Conservation (phyloP, 176 grass and related monocot genomes). For the Rhynchospora breviuscula region DNA sequence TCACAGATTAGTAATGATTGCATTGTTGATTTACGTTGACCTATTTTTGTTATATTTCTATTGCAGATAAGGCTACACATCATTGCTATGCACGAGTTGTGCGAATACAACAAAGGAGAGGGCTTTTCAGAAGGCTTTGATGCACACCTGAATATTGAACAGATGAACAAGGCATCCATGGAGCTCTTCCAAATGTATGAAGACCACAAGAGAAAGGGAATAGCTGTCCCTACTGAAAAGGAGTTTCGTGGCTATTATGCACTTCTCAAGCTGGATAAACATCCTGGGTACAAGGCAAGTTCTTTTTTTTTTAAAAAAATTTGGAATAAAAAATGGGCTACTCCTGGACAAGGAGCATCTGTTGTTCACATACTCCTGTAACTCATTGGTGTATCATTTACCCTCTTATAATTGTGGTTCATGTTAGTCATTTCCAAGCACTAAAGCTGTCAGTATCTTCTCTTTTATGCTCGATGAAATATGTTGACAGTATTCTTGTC, state of each 20-base stretch:
- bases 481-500: background rate
- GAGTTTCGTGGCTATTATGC: constrained; percentile 98
- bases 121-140: constrained; percentile 97
- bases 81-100: constrained; percentile 89
- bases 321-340: background rate
- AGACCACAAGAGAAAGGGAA: constrained; percentile 82
- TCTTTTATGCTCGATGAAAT: background rate
- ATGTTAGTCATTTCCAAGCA: background rate
- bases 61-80: constrained; percentile 90
- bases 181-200: constrained; percentile 98
- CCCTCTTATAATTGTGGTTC: background rate
- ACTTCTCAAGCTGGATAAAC: constrained; percentile 93
- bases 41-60: background rate
- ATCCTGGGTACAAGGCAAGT: constrained; percentile 92
- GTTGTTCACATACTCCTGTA: background rate
- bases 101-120: constrained; percentile 86
- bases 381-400: background rate
- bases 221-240: constrained; percentile 60
- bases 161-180: constrained; percentile 97
- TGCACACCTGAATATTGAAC: constrained; percentile 95
- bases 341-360: background rate
- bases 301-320: background rate
- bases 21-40: background rate
- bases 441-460: background rate
- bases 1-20: background rate